phyloP scores from a whole-genome alignment of 768 basidiomycete genomes.

The Suillus placidus region DNA sequence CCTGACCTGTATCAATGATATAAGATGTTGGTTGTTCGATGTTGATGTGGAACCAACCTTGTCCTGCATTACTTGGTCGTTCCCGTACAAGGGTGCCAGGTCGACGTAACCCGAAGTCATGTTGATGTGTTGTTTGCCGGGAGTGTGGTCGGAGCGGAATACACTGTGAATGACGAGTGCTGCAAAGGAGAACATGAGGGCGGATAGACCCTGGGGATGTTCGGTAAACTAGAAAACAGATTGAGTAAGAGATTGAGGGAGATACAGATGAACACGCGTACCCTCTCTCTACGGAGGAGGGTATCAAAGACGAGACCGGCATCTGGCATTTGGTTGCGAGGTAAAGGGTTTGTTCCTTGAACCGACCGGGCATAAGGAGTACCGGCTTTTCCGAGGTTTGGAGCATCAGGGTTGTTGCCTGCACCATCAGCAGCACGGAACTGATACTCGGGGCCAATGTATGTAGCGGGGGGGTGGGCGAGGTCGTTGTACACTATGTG shows the following conservation, averaged over 20 bases:
- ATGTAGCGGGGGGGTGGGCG: constrained; percentile 74
- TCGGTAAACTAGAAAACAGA: constrained; percentile 54
- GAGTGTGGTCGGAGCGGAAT: constrained; percentile 77
- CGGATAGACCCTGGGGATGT: constrained; percentile 80
- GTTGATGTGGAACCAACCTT: constrained; percentile 41
- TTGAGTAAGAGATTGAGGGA: constrained; percentile 10
- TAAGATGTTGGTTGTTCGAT: background rate
- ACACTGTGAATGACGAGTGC: constrained; percentile 85
- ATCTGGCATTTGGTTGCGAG: constrained; percentile 73
- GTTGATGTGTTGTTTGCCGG: constrained; percentile 60
- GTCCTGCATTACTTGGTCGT: constrained; percentile 62
- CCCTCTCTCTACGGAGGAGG: constrained; percentile 71
- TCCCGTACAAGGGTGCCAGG: constrained; percentile 80
- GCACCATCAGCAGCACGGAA: constrained; percentile 81
- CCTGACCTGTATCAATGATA: constrained; percentile 22
- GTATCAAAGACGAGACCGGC: constrained; percentile 81
- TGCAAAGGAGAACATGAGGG: constrained; percentile 81
- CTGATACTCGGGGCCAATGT: constrained; percentile 59
- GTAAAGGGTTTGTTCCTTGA: constrained; percentile 66
- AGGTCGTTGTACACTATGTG: constrained; percentile 78
- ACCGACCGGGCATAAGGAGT: constrained; percentile 85
- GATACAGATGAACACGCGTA: constrained; percentile 23
- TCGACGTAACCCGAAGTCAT: constrained; percentile 89
- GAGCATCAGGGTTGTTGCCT: constrained; percentile 69
- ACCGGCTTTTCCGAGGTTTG: constrained; percentile 77